These are phyloP conservation scores for Fusarium humuli DNA, from an alignment of 2,329 filamentous ascomycete species.

Conservation along the genomic window DNA sequence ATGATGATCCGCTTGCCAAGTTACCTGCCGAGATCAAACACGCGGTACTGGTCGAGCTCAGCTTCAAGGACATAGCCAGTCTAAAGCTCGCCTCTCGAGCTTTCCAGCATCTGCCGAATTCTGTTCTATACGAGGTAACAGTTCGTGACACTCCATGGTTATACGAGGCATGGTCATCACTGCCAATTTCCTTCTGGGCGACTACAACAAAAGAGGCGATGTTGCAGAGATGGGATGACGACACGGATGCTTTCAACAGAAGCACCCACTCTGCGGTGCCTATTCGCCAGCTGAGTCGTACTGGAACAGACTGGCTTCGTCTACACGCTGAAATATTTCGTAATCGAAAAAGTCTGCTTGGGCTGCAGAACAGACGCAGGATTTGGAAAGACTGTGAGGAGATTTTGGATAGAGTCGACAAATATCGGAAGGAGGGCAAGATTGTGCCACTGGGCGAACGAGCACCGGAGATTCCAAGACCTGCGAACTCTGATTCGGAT, in stretches of 20 bases:
- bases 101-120: constrained; percentile 14
- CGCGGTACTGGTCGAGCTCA: constrained; percentile 17
- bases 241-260: background rate
- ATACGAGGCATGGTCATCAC: constrained; percentile 34
- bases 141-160: constrained; percentile 30
- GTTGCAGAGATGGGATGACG: background rate
- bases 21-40: constrained; percentile 30
- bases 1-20: constrained; percentile 4
- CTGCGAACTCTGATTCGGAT: background rate
- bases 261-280: background rate
- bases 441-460: background rate
- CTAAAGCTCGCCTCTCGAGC: constrained; percentile 21
- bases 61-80: constrained; percentile 19
- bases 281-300: background rate
- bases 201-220: constrained; percentile 3
- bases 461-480: background rate
- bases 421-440: background rate
- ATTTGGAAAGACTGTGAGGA: constrained; percentile 22
- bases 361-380: constrained; percentile 13
- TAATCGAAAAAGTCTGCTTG: background rate
- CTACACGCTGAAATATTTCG: background rate
- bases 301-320: constrained; percentile 6
- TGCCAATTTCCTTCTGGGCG: constrained; percentile 29
- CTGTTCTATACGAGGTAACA: constrained; percentile 8
- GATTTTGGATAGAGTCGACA: background rate